Evolutionary conservation across 495 filamentous ascomycete species (phyloP), one percentile per base, ranked within the genome.

Genomic region (Penicillium silybi): DNA sequence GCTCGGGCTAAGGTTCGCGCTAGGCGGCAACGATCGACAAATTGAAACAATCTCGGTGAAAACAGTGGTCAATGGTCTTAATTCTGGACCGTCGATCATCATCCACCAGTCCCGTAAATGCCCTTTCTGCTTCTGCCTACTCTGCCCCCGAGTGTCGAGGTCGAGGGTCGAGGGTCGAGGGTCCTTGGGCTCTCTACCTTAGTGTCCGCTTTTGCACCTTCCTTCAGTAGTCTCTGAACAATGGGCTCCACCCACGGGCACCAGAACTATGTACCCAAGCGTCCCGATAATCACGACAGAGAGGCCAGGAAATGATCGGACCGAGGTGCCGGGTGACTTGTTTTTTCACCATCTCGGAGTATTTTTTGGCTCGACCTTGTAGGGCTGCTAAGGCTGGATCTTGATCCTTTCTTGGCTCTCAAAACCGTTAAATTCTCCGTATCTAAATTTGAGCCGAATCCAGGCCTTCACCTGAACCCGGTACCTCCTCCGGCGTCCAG

Each of bases 21-120:
- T 59, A 61, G 44, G 44, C 18, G 32, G 52, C 29, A 51, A 63
- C 61, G 62, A 62, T 65, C 62, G 56, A 56, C 59, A 51, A 32
- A 41, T 41, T 32, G 56, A 62, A 59, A n/a, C n/a, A n/a, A n/a
- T n/a, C n/a, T n/a, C 56, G 59, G 53, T 50, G 40, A n/a, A n/a
- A n/a, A n/a, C n/a, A n/a, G n/a, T n/a, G n/a, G n/a, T n/a, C 53
- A 54, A 56, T 58, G 51, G 53, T 53, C 26, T 44, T 55, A 57
- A 57, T 58, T 51, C 41, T 51, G 26, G 6, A n/a, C 37, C 37
- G 62, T 48, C 59, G 57, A 65, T 61, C 59, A 45, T 32, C 48
- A 32, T 50, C 62, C 62, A 62, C 56, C 37, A 26, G 11, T 8
- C 20, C n/a, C 20, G 26, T 34, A 32, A 6, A 3, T 23, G 22